Percentiles rank a stretch among this genome's conserved stretches.
These are phyloP conservation scores for Flaveria sonorensis DNA, from an alignment of 129 eudicot species.

Conservation along the genomic window DNA sequence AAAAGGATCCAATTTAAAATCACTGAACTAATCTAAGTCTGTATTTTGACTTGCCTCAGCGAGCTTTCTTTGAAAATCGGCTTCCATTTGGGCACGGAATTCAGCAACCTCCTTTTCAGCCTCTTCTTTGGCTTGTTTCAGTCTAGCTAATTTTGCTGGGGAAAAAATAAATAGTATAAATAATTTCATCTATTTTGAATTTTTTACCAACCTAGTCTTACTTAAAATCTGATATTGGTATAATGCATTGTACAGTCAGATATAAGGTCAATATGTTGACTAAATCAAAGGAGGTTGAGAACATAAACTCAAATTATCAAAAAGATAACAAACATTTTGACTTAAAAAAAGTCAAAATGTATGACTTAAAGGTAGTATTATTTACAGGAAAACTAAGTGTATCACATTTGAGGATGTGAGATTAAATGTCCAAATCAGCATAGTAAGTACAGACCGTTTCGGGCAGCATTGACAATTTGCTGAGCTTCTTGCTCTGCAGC, in stretches of 20 bases:
- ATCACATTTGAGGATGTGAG: not conserved
- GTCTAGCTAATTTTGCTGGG: slow-evolving; percentile 77
- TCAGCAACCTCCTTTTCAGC: slow-evolving; percentile 89
- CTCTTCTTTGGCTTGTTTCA: slow-evolving; percentile 89
- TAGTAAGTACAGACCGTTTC: slow-evolving; percentile 51
- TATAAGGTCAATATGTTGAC: not conserved
- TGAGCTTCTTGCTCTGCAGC: slow-evolving; percentile 95
- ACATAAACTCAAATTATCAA: not conserved
- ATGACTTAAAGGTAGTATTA: not conserved
- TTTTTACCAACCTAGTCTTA: not conserved
- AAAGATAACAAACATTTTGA: not conserved
- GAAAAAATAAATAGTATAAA: not conserved
- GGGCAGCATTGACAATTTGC: slow-evolving; percentile 78
- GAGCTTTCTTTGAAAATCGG: slow-evolving; percentile 71
- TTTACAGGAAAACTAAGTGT: not conserved
- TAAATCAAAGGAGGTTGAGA: not conserved
- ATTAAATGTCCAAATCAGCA: not conserved
- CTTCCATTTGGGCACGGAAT: slow-evolving; percentile 88
- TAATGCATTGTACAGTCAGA: too few relatives aligned
- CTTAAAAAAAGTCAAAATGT: not conserved
- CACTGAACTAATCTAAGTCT: not conserved
- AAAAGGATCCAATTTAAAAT: too few relatives aligned
- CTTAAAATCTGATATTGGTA: not conserved
- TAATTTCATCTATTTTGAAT: not conserved
- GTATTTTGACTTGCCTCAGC: slow-evolving; percentile 55